Conservation (phyloP, 148 eudicot species). For the Heliosperma pusillum region DNA sequence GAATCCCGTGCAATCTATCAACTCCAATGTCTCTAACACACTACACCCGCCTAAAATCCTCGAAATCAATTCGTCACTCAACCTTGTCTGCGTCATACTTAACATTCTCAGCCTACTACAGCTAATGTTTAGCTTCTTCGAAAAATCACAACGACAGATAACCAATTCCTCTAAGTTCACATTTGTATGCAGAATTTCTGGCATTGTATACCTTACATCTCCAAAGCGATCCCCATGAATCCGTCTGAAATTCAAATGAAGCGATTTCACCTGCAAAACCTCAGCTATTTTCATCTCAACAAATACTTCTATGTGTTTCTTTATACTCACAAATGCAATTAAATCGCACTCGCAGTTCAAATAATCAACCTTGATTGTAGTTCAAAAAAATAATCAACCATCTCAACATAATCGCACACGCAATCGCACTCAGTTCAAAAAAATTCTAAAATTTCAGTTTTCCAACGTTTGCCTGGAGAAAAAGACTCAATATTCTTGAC, state of each 20-base stretch:
- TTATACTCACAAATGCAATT: too few species aligned
- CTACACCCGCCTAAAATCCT: slow-evolving; percentile 29
- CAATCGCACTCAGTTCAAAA: too few species aligned
- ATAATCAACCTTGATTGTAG: too few species aligned
- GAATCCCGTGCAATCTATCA: slow-evolving; percentile 23
- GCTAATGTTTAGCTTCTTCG: not conserved
- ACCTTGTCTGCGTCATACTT: slow-evolving; percentile 4
- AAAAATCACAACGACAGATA: slow-evolving; percentile 8
- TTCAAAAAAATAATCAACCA: too few species aligned
- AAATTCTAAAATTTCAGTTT: too few species aligned
- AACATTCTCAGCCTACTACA: slow-evolving; percentile 21
- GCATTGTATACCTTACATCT: slow-evolving; percentile 11
- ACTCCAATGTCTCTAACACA: slow-evolving; percentile 25
- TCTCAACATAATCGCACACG: too few species aligned
- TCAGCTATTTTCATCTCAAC: not conserved
- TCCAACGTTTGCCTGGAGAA: too few species aligned
- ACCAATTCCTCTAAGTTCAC: slow-evolving; percentile 19
- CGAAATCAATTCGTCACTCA: slow-evolving; percentile 14
- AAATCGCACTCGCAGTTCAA: too few species aligned
- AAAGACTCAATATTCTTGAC: too few species aligned
- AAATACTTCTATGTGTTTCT: too few species aligned
- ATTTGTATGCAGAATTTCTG: slow-evolving; percentile 16
- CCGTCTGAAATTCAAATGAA: slow-evolving; percentile 9
- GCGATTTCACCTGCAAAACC: slow-evolving; percentile 18
- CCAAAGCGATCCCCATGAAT: not conserved